Base-by-base conservation (phyloP, 805 yeast species). In the Teunomyces aglyptinius region DNA sequence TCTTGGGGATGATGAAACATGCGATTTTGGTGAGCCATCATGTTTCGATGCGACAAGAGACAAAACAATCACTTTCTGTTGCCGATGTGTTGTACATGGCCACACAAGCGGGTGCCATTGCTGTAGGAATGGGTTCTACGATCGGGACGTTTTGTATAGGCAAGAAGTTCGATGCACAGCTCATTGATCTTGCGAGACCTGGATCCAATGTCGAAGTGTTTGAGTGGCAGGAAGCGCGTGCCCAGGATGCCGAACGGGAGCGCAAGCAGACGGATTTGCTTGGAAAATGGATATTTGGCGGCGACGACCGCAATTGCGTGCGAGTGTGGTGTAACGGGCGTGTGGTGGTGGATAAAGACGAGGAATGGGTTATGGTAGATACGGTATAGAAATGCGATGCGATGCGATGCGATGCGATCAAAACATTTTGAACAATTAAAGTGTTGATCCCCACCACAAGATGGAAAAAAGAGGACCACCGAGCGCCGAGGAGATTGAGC, bases 281-380 rank as follows among this genome's bases (percentile, higher is more conserved):
- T 3, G 87, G 87, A 49, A 90, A 89, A 64, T 94, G 99, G 99
- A 70, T 92, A 6, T 94, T 89, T 63, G 79, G 82, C 48, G 98
- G 98, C 15, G 99, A 94, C 66, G 97, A 94, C 63, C 77, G 98
- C 59, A 94, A 94, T 62, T 82, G 92, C 28, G 59, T 69, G 5
- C 74, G 74, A 45, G 97, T 92, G 12, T 94, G 88, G 86, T 91
- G 91, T 34, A 81, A 83, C 58, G 98, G 98, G 7, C 66, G 77
- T 51, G 58, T 68, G 45, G 92, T 87, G 20, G 68, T 79, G 6
- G 67, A 73, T 49, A 78, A 77, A 52, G 62, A 20, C 19, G 36
- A 33, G 22, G n/a, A 6, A 11, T 33, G 20, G 36, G 19, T 31
- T 4, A 7, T 31, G 8, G 5, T 31, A 7, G 34, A 31, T n/a